Percentiles rank a stretch among this genome's conserved stretches.
Conservation (phyloP, 805 yeast species). For the Wickerhamomyces rabaulensis region DNA sequence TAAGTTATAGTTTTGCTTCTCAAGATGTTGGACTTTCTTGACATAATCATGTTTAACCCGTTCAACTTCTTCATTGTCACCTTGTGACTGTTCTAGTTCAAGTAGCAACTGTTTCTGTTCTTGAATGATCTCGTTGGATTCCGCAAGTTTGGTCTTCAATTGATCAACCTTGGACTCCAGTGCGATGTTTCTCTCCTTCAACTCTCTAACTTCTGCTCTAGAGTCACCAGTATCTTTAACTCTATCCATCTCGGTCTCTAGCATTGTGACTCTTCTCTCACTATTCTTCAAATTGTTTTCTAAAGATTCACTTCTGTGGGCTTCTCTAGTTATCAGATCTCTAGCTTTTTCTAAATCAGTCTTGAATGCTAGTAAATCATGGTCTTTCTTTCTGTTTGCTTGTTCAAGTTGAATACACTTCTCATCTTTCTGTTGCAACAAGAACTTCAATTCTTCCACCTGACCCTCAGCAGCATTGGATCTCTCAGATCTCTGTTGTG, state of each 20-base stretch:
- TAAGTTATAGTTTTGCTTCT: conserved; percentile 18
- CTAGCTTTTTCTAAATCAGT: conserved; percentile 4
- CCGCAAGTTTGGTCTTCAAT: conserved; percentile 12
- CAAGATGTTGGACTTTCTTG: conserved; percentile 23
- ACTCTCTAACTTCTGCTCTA: conserved; percentile 6
- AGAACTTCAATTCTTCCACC: conserved; percentile 9
- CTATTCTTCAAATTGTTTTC: conserved; percentile 3
- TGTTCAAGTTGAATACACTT: conserved; percentile 11
- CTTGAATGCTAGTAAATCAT: background rate
- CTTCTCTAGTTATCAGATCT: conserved; percentile 1
- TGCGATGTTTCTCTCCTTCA: conserved; percentile 8
- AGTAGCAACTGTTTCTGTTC: conserved; percentile 19
- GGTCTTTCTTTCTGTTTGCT: conserved; percentile 2
- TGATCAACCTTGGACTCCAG: conserved; percentile 13
- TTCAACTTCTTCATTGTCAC: conserved; percentile 14
- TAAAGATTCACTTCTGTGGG: conserved; percentile 2
- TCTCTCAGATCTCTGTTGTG: conserved; percentile 6
- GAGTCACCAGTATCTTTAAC: conserved; percentile 7
- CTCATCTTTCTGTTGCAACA: conserved; percentile 11
- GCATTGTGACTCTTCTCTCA: conserved; percentile 6
- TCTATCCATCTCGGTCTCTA: conserved; percentile 9
- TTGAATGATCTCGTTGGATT: conserved; percentile 17
- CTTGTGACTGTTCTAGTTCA: conserved; percentile 19
- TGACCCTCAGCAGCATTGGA: conserved; percentile 9
- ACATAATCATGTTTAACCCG: conserved; percentile 10